Evolutionary conservation across 2,329 filamentous ascomycete species (phyloP), one percentile per base, ranked within the genome.

Genomic region (Mycocentrospora acerina): DNA sequence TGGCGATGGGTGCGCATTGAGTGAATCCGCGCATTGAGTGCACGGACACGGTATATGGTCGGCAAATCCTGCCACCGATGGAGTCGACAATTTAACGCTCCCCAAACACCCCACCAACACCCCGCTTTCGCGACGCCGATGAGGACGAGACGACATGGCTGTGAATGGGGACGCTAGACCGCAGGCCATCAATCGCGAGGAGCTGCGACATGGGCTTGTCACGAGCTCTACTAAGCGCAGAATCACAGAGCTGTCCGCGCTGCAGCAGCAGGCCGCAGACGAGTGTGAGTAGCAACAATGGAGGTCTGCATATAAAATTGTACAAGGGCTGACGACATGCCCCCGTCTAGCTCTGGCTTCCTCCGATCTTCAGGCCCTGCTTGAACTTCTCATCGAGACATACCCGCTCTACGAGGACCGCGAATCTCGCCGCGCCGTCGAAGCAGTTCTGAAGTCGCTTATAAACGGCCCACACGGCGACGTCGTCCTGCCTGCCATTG

Each of bases 371-470:
- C 69, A 75, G 34, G 65, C 68, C 42, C 67, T 93, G 35, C 72
- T 95, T 48, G 78, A 81, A 45, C 73, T 90, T 24, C 80, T 98
- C 22, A 91, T 97, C 71, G 82, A 82, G 64, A 96, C 90, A 35
- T 90, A 96, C 62, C 81, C 88, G 45, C 82, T 86, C 55, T 98
- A 97, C 69, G 73, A 83, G 68, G 93, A 98, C 70, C 83, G 90
- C 57, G 74, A 81, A 50, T 97, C 93, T 29, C 82, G 93, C 54
- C 79, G 83, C 55, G 89, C 88, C 25, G 89, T 90, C 22, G 87
- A 95, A 66, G 76, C 79, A 70, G 95, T 90, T 64, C 77, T 98
- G 40, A 72, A 76, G 48, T 76, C 81, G 35, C 75, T 91, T 51
- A 76, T 90, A 42, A 76, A 76, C 39, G 74, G 73, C 36, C 71